Evolutionary conservation across 805 yeast species (phyloP), one percentile per base, ranked within the genome.

Genomic region (Wickerhamiella occidentalis): DNA sequence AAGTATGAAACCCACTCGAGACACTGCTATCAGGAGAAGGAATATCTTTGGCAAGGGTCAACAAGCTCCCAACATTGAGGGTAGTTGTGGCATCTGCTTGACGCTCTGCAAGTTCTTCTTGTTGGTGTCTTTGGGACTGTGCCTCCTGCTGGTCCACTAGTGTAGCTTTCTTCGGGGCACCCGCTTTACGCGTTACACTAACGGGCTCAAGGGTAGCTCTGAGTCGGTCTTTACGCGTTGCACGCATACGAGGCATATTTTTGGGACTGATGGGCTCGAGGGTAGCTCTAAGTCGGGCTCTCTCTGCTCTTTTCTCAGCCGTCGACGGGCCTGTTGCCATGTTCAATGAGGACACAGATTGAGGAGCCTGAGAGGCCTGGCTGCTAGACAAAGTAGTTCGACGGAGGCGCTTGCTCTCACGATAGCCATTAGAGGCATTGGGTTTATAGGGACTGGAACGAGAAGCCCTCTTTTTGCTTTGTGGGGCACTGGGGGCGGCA

Each of bases 1-100:
- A 42, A 11, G 26, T 42, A 18, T 42, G 36, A 15, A 17, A 40
- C 19, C 21, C 44, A 23, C 44, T 40, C 18, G 44, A 40, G 17
- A 42, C 15, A 29, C 46, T 42, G 37, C 26, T 12, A 12, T 42
- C 46, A 15, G 46, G 46, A 29, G 46, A 29, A 3, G 22, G 19
- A 6, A 15, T 21, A 25, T 33, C 38, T 15, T 33, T 33, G 21
- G 38, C 11, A 6, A 33, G 9, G 11, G 6, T 33, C 6, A 33
- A 11, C 38, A 33, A 17, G 11, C 38, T 33, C 3, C 38, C 8
- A 7, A 33, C 19, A 33, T 33, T 33, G 19, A 33, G 18, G 38
- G 21, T 7, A 13, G 38, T n/a, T 4, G 19, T 5, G 9, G 19
- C 18, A 33, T 15, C 19, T 33, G 38, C 38, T 11, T 33, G 38